These are phyloP conservation scores for Pseudogymnoascus sp. DNA, from an alignment of 2,329 filamentous ascomycete genomes.

Conservation along the genomic window DNA sequence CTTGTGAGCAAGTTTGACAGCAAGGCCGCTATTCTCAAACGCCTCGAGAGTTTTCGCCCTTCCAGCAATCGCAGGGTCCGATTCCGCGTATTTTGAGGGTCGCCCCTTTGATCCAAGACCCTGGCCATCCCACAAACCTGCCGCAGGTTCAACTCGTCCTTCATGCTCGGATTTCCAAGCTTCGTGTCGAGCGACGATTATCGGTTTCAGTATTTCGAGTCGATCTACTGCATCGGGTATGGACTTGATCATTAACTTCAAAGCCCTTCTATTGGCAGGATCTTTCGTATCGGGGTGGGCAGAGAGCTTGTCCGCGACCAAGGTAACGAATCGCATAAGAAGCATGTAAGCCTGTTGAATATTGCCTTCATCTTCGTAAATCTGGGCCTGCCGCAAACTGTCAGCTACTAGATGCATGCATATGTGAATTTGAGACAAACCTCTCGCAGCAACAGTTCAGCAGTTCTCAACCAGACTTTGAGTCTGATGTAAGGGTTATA, in stretches of 20 bases:
- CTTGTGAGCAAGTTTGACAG: slow-evolving; percentile 64
- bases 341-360: slow-evolving; percentile 83
- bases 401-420: slow-evolving; percentile 14
- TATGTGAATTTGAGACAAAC: not conserved
- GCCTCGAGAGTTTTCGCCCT: slow-evolving; percentile 57
- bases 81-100: slow-evolving; percentile 37
- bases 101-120: slow-evolving; percentile 5
- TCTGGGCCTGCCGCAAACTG: slow-evolving; percentile 53
- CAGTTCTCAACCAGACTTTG: slow-evolving; percentile 73
- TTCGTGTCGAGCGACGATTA: slow-evolving; percentile 63
- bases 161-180: slow-evolving; percentile 48
- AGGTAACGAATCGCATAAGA: slow-evolving; percentile 77
- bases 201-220: slow-evolving; percentile 71
- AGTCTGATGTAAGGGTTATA: slow-evolving; percentile 72
- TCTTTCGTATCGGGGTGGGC: slow-evolving; percentile 68
- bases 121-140: not conserved
- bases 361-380: slow-evolving; percentile 80
- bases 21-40: slow-evolving; percentile 63
- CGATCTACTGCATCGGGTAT: slow-evolving; percentile 46
- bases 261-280: slow-evolving; percentile 45
- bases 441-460: slow-evolving; percentile 71
- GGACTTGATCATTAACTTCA: slow-evolving; percentile 50
- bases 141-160: not conserved
- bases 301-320: slow-evolving; percentile 69
- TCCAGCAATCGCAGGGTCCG: slow-evolving; percentile 53